Evolutionary conservation across 2,329 filamentous ascomycete species (phyloP).

Genomic region (Colletotrichum abscissum): DNA sequence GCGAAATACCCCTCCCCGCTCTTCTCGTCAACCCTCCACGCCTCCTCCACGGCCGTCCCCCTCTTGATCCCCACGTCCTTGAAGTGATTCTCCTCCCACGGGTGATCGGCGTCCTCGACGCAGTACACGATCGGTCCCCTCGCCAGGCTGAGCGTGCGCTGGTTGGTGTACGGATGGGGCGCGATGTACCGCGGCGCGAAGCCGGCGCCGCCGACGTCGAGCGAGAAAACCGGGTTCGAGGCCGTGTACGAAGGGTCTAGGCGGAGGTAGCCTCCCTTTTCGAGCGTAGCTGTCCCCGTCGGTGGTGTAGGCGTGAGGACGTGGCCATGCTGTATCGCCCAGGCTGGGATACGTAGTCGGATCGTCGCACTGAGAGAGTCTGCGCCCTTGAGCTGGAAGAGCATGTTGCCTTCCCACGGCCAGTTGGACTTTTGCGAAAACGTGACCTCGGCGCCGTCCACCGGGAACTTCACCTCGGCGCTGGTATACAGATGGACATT

Average conservation of each 20-base stretch:
- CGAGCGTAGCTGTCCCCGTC: conserved; percentile 44
- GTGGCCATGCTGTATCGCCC: conserved; percentile 51
- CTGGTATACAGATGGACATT: conserved; percentile 68
- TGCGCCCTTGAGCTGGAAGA: conserved; percentile 52
- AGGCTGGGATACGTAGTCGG: conserved; percentile 64
- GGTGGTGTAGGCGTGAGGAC: conserved; percentile 48
- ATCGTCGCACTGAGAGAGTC: conserved; percentile 50
- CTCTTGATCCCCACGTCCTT: conserved; percentile 51
- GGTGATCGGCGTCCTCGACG: conserved; percentile 68
- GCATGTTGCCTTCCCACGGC: conserved; percentile 66
- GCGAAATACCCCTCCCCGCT: conserved; percentile 43
- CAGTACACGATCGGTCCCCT: conserved; percentile 71
- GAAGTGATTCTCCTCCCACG: conserved; percentile 67
- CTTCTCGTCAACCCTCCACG: conserved; percentile 37
- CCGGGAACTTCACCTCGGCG: conserved; percentile 54
- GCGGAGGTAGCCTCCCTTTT: conserved; percentile 60
- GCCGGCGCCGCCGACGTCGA: conserved; percentile 54
- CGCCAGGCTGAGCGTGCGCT: conserved; percentile 63
- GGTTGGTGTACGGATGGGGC: conserved; percentile 67
- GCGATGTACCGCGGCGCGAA: conserved; percentile 60
- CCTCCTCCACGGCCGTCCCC: conserved; percentile 36
- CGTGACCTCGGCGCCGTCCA: conserved; percentile 46
- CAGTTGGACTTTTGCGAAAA: conserved; percentile 64
- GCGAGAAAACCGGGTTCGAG: conserved; percentile 52
- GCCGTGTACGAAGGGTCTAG: conserved; percentile 54